Percentiles rank a stretch among this genome's conserved stretches.
phyloP scores from a whole-genome alignment of 768 basidiomycete species.

The Collybiopsis luxurians region DNA sequence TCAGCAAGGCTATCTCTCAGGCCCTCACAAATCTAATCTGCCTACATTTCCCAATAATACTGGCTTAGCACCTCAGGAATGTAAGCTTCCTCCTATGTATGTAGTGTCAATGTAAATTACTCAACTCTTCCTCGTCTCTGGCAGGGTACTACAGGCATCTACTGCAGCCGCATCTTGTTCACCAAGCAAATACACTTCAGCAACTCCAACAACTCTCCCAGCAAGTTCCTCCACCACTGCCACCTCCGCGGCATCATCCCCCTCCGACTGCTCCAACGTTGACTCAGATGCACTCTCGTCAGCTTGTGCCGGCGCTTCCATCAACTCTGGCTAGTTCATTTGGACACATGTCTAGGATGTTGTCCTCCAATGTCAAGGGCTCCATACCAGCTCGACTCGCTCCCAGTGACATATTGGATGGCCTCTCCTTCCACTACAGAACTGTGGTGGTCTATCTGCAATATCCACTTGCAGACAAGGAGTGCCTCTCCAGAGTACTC shows the following conservation, averaged over 20 bases:
- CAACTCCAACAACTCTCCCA: background rate
- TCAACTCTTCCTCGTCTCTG: conserved; percentile 57
- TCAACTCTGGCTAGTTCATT: background rate
- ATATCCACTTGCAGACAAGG: conserved; percentile 62
- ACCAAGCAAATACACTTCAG: background rate
- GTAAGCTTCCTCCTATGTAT: conserved; percentile 63
- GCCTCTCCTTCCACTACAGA: conserved; percentile 40
- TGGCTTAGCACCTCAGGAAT: conserved; percentile 58
- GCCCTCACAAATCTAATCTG: conserved; percentile 15
- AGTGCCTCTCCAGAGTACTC: conserved; percentile 45
- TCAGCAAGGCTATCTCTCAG: conserved; percentile 11
- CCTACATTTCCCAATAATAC: conserved; percentile 30
- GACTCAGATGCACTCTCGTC: background rate
- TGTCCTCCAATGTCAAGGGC: background rate
- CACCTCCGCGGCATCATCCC: background rate
- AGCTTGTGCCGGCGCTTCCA: background rate
- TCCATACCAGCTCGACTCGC: background rate
- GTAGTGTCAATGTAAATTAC: conserved; percentile 64
- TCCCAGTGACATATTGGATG: background rate
- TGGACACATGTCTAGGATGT: background rate
- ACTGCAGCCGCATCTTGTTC: background rate
- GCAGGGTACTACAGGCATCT: conserved; percentile 33
- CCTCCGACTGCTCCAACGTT: background rate
- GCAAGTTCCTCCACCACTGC: background rate
- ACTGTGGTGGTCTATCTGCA: conserved; percentile 61